A percentile compares a stretch with the other conserved stretches of the same genome.
These are phyloP conservation scores for Trichoderma hamatum DNA, from an alignment of 2,329 filamentous ascomycete genomes.

Conservation along the genomic window DNA sequence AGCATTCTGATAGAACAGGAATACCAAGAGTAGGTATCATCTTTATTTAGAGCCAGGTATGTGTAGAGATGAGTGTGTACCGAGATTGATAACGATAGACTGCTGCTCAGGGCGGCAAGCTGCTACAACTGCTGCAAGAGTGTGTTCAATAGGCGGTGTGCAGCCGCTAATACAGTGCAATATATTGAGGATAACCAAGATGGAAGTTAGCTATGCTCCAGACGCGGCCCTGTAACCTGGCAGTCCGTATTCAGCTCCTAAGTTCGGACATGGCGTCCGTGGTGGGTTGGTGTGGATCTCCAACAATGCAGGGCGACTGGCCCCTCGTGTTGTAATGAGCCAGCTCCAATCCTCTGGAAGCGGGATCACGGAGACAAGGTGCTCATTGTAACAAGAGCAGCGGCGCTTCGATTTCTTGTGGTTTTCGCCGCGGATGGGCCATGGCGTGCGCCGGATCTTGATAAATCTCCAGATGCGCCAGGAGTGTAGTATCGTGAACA, in stretches of 20 bases:
- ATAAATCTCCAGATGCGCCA: background rate
- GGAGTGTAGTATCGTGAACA: background rate
- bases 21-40: background rate
- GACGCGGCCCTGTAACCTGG: background rate
- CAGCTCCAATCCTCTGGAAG: slow-evolving; percentile 39
- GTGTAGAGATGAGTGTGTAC: background rate
- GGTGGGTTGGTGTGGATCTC: slow-evolving; percentile 25
- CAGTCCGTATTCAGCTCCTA: slow-evolving; percentile 22
- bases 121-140: slow-evolving; percentile 27
- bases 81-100: no score
- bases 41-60: background rate
- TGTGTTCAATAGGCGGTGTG: slow-evolving; percentile 27
- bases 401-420: background rate
- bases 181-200: slow-evolving; percentile 9
- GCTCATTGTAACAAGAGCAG: slow-evolving; percentile 1
- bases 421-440: slow-evolving; percentile 19
- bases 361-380: slow-evolving; percentile 38
- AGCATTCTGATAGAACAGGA: background rate
- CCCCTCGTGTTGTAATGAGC: slow-evolving; percentile 4
- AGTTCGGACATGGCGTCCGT: slow-evolving; percentile 22
- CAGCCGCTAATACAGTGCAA: slow-evolving; percentile 36
- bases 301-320: slow-evolving; percentile 16
- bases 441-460: slow-evolving; percentile 24
- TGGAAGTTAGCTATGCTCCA: slow-evolving; percentile 1
- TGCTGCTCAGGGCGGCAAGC: no score